Evolutionary conservation across 495 filamentous ascomycete genomes (phyloP).

Genomic region (Bathelium albidoporum): DNA sequence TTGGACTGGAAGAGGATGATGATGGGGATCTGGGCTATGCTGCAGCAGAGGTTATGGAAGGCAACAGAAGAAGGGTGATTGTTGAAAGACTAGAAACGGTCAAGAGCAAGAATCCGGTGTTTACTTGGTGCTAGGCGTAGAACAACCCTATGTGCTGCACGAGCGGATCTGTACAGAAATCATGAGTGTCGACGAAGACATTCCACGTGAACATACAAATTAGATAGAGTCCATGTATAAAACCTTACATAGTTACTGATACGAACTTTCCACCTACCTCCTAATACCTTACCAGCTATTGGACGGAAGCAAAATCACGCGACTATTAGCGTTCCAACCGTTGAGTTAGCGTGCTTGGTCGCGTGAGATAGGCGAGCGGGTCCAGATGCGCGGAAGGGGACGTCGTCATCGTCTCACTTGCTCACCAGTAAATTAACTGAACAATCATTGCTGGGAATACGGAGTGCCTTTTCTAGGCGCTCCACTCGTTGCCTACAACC

Average conservation of each 20-base stretch:
- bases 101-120: conserved; percentile 89
- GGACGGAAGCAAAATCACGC: not conserved
- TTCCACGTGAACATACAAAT: too few relatives aligned
- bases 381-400: not conserved
- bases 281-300: not conserved
- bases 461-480: too few relatives aligned
- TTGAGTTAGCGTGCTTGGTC: not conserved
- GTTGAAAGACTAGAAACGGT: conserved; percentile 92
- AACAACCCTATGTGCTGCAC: not conserved
- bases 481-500: too few relatives aligned
- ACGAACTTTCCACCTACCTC: not conserved
- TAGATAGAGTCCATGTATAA: too few relatives aligned
- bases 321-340: not conserved
- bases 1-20: conserved; percentile 56
- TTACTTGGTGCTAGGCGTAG: conserved; percentile 74
- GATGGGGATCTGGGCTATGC: conserved; percentile 94
- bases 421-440: too few relatives aligned
- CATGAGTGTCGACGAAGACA: too few relatives aligned
- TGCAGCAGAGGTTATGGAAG: conserved; percentile 86
- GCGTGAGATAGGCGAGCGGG: not conserved
- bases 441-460: too few relatives aligned
- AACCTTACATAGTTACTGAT: too few relatives aligned
- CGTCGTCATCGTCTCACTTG: not conserved
- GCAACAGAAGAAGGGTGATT: conserved; percentile 82
- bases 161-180: too few relatives aligned